Conservation (phyloP, 2,329 filamentous ascomycete species). For the Aureobasidium zeae region DNA sequence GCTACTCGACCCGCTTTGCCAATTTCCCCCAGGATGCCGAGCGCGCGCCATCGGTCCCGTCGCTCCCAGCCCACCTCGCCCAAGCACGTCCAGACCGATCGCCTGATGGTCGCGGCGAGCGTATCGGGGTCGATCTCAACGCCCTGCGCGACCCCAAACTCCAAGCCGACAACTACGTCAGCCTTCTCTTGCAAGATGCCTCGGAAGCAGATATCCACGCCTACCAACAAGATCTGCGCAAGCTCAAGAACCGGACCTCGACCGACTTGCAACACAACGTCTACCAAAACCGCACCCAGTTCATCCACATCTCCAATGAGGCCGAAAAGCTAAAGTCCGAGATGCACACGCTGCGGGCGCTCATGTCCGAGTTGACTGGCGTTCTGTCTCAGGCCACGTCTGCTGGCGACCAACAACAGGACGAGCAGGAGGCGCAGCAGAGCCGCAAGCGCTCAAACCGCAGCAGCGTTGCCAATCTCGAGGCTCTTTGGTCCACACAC, state of each 20-base stretch:
- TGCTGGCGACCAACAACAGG: conserved; percentile 30
- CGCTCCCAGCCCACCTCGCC: conserved; percentile 47
- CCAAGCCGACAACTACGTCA: conserved; percentile 68
- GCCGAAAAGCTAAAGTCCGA: conserved; percentile 95
- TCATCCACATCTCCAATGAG: conserved; percentile 99
- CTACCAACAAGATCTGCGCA: conserved; percentile 66
- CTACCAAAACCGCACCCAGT: conserved; percentile 93
- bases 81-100: conserved; percentile 38
- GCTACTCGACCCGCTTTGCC: conserved; percentile 81
- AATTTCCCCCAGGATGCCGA: conserved; percentile 59
- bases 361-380: conserved; percentile 79
- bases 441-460: conserved; percentile 54
- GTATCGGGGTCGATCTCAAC: conserved; percentile 64
- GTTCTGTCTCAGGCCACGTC: conserved; percentile 40
- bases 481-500: conserved; percentile 59
- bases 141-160: conserved; percentile 72
- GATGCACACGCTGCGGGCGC: conserved; percentile 79
- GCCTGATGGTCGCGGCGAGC: conserved; percentile 42
- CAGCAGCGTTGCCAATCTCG: conserved; percentile 73
- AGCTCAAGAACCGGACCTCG: conserved; percentile 67
- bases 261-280: conserved; percentile 88
- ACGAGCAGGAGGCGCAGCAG: conserved; percentile 28
- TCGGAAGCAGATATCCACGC: conserved; percentile 78
- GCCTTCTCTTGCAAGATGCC: conserved; percentile 68
- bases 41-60: conserved; percentile 49